Conservation (phyloP, 1,284 basidiomycete species). For the Cyathus pygmaeus region DNA sequence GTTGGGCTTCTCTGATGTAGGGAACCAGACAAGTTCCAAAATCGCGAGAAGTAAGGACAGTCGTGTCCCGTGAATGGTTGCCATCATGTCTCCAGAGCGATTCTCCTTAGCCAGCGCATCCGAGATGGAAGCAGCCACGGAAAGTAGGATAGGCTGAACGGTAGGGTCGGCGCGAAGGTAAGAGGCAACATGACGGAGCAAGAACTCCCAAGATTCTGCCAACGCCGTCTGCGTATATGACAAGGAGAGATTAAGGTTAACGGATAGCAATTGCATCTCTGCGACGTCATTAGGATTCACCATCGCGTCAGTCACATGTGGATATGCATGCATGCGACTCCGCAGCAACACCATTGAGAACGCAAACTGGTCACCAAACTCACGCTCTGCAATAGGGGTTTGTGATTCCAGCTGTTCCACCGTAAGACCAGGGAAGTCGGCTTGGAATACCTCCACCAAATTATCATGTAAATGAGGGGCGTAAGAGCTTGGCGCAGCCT, state of each 20-base stretch:
- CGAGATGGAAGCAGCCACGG: conserved; percentile 72
- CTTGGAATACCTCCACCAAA: conserved; percentile 56
- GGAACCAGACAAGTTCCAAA: conserved; percentile 84
- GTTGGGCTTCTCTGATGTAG: conserved; percentile 62
- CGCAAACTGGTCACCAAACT: conserved; percentile 84
- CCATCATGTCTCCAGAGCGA: conserved; percentile 86
- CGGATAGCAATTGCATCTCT: conserved; percentile 65
- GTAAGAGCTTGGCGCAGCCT: conserved; percentile 75
- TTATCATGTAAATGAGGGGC: conserved; percentile 75
- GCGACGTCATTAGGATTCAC: conserved; percentile 55
- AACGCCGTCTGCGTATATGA: conserved; percentile 82
- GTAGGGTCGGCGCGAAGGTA: conserved; percentile 68
- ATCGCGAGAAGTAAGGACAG: conserved; percentile 80
- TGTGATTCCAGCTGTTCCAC: conserved; percentile 74
- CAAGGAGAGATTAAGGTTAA: conserved; percentile 88
- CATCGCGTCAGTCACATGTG: conserved; percentile 48
- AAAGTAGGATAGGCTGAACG: conserved; percentile 66
- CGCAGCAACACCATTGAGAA: conserved; percentile 69
- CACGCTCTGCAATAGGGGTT: conserved; percentile 72
- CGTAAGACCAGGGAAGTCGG: conserved; percentile 62
- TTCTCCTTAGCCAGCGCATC: conserved; percentile 75
- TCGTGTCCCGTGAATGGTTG: conserved; percentile 81
- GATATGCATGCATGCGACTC: conserved; percentile 63
- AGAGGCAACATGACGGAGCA: conserved; percentile 73
- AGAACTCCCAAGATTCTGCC: conserved; percentile 81